Evolutionary conservation across 179 eudicot genomes (phyloP), one percentile per base, ranked within the genome.

Genomic region (Corrigiola litoralis): DNA sequence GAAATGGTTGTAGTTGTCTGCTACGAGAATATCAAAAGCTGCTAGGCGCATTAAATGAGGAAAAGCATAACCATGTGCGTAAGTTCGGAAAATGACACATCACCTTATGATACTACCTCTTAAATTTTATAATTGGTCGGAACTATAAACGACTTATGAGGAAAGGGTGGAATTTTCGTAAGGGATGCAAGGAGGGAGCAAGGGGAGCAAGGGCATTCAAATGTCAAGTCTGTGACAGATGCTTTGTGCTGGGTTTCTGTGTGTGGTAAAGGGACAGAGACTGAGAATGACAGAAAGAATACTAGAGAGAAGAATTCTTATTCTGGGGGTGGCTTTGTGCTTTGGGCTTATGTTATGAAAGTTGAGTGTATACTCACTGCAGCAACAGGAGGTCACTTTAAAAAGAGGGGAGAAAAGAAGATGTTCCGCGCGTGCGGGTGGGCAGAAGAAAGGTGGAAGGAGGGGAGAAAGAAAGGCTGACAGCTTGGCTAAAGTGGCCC

Each of bases 1-100:
- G 12, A 12, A 49, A 33, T 50, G 57, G 53, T 8, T 29, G 63
- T n/a, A 51, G 53, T 44, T 75, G 79, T 75, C 58, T 53, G 68
- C 46, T 75, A 24, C 51, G 46, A 54, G 58, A 65, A 58, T 62
- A 69, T 61, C 75, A 76, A 76, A 76, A 76, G 76, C 72, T 66
- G 71, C 65, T 51, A 63, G 7, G 23, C 31, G 16, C 28, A 68
- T 45, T 34, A 27, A 27, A 4, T 14, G 60, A 54, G 29, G 44
- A 65, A 54, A 63, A 63, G 54, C 58, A 71, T 14, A 9, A 65
- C 29, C 74, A 70, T 62, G 74, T 70, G n/a, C n/a, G n/a, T n/a
- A n/a, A n/a, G n/a, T n/a, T n/a, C n/a, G n/a, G n/a, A n/a, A n/a
- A n/a, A n/a, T n/a, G n/a, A n/a, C n/a, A n/a, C n/a, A n/a, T n/a